Evolutionary conservation across 75 land plant genomes (phyloP), one percentile per base, ranked within the genome.

Genomic region (Picea sitchensis): DNA sequence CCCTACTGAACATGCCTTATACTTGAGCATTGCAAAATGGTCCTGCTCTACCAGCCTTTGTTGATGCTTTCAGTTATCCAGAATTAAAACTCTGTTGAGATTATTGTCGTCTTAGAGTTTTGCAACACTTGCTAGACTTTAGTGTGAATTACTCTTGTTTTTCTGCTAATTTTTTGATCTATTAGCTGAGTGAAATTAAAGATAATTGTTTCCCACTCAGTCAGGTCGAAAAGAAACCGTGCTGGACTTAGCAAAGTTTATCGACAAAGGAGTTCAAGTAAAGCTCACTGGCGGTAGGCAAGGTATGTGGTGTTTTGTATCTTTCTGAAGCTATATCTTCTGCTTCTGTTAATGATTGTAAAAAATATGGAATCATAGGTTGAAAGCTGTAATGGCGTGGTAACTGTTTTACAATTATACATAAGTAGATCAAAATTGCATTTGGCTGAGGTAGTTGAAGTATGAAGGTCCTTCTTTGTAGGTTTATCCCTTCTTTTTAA

Each of bases 211-310:
- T 44, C 14, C 44, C 23, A 26, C 26, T 76, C 81, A 95, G 98
- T 95, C 98, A 78, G 92, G 96, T 30, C 81, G 98, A 62, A 95
- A 95, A 69, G 98, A 95, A 87, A 95, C 98, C 0, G 96, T 93
- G 14, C 82, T 95, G 75, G 98, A 95, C 84, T 78, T 95, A 86
- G 92, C 98, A 57, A 95, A 95, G 83, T 95, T 95, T 82, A 89
- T 95, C 20, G 98, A 95, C 86, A 95, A 91, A 85, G 96, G 98
- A 75, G 98, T 95, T n/a, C 95, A 92, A 71, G 98, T 95, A 76
- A 95, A 95, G 88, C 89, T 95, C 51, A 93, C 92, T 81, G 98
- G 98, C 38, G 98, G 98, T 26, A 88, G 98, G 71, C 96, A 95
- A 89, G 98, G 98, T 92, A 23, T 60, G 32, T 44, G 14, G 1